These are phyloP conservation scores for Kurtzmaniella quercitrusa DNA, from an alignment of 1,139 yeast genomes.

Conservation along the genomic window DNA sequence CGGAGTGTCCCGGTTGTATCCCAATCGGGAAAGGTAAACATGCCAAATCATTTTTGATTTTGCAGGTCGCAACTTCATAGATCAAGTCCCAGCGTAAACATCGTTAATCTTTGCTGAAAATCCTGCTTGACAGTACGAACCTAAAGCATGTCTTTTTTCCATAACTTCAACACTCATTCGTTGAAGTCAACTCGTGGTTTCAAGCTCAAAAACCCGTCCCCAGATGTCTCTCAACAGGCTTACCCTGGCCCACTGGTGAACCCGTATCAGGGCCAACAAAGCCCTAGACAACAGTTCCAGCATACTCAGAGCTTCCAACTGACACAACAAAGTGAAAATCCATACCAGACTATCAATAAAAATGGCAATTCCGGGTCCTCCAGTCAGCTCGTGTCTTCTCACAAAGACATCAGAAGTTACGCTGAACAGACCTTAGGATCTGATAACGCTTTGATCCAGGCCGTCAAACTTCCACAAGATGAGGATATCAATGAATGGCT, in stretches of 20 bases:
- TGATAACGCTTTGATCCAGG: slow-evolving; percentile 84
- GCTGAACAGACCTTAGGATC: slow-evolving; percentile 96
- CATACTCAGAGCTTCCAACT: slow-evolving; percentile 17
- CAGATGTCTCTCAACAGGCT: slow-evolving; percentile 42
- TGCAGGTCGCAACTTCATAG: neutral
- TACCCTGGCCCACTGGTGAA: slow-evolving; percentile 23
- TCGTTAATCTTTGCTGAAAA: neutral
- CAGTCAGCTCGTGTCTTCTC: slow-evolving; percentile 51
- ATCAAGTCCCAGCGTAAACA: neutral
- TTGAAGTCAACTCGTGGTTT: slow-evolving; percentile 54
- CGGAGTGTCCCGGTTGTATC: too few relatives aligned
- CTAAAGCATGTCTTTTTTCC: slow-evolving; percentile 51
- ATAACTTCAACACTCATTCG: slow-evolving; percentile 54
- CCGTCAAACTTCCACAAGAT: slow-evolving; percentile 89
- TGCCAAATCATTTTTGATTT: neutral
- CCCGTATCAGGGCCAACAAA: slow-evolving; percentile 18
- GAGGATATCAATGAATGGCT: slow-evolving; percentile 94
- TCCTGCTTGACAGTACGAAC: too few relatives aligned
- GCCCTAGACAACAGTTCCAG: slow-evolving; percentile 23
- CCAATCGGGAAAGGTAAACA: slow-evolving; percentile 1
- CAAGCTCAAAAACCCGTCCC: slow-evolving; percentile 40
- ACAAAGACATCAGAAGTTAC: slow-evolving; percentile 69
- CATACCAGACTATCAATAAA: slow-evolving; percentile 9
- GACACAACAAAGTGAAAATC: slow-evolving; percentile 15
- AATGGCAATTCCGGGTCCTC: slow-evolving; percentile 12